Evolutionary conservation across 179 eudicot genomes (phyloP).

Genomic region (Amaranthus tricolor): DNA sequence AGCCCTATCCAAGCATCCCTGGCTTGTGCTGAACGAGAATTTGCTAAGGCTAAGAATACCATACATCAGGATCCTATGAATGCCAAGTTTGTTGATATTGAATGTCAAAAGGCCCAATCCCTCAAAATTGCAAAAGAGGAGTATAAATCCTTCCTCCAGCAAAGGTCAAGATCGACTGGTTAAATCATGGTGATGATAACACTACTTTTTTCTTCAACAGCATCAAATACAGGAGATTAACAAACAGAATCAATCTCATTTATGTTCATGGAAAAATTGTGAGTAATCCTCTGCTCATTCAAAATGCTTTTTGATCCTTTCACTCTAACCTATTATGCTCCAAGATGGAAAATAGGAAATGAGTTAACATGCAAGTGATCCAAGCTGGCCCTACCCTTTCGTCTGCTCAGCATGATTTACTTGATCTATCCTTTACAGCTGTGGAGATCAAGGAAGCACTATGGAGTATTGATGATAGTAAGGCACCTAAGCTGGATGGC

Average conservation of each 20-base stretch:
- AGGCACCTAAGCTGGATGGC: background rate
- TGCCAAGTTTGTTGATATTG: too few species aligned
- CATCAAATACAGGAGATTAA: too few species aligned
- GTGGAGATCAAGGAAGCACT: background rate
- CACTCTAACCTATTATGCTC: background rate
- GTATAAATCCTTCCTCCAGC: background rate
- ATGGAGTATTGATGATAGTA: background rate
- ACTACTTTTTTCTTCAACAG: background rate
- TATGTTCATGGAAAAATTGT: background rate
- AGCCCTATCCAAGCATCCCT: too few species aligned
- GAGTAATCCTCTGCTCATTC: background rate
- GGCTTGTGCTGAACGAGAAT: too few species aligned
- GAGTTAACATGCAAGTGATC: too few species aligned
- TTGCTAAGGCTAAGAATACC: too few species aligned
- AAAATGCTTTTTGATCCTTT: background rate
- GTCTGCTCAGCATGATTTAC: background rate
- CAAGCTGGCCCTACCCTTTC: too few species aligned
- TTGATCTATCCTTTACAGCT: background rate
- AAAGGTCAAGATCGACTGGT: background rate
- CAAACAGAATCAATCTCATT: background rate
- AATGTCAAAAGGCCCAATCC: too few species aligned
- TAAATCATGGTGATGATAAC: background rate
- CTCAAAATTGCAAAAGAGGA: too few species aligned
- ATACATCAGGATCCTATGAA: too few species aligned
- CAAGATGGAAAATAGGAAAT: too few species aligned